phyloP scores from a whole-genome alignment of 23 red algal genomes.

The Gracilaria domingensis region DNA sequence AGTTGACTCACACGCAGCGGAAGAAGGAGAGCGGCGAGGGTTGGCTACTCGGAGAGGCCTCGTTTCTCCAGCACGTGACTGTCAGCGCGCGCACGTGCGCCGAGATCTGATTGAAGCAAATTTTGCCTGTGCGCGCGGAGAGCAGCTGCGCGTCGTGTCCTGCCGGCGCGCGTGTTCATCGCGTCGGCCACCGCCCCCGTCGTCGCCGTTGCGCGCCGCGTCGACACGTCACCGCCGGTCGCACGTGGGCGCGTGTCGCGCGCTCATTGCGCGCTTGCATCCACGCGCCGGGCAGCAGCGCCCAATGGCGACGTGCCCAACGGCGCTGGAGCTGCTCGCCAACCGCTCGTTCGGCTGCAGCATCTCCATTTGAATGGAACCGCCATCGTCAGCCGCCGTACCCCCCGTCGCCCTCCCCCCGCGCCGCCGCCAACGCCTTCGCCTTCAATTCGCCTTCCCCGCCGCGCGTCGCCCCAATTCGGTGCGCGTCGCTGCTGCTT shows the following conservation, averaged over 20 bases:
- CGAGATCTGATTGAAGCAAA: not conserved
- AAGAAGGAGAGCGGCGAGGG: no score
- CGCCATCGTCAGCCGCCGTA: not conserved
- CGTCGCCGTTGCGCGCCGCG: not conserved
- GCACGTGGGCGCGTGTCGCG: not conserved
- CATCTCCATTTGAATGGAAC: not conserved
- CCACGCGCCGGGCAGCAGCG: not conserved
- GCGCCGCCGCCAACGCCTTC: not conserved
- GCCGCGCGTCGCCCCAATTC: not conserved
- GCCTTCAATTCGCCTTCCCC: not conserved
- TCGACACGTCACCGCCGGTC: not conserved
- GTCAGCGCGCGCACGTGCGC: not conserved
- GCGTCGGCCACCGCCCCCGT: no score
- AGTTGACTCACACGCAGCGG: no score
- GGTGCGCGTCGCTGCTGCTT: not conserved
- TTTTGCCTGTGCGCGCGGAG: no score
- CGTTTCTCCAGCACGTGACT: not conserved
- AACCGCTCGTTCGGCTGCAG: not conserved
- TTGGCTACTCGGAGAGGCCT: no score
- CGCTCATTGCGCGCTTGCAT: not conserved
- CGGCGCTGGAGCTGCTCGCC: not conserved
- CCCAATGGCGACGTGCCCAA: not conserved
- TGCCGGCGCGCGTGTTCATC: no score
- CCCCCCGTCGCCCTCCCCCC: not conserved
- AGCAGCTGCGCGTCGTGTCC: not conserved